phyloP scores from a whole-genome alignment of 306 rosid genomes.

The Lupinus albus region DNA sequence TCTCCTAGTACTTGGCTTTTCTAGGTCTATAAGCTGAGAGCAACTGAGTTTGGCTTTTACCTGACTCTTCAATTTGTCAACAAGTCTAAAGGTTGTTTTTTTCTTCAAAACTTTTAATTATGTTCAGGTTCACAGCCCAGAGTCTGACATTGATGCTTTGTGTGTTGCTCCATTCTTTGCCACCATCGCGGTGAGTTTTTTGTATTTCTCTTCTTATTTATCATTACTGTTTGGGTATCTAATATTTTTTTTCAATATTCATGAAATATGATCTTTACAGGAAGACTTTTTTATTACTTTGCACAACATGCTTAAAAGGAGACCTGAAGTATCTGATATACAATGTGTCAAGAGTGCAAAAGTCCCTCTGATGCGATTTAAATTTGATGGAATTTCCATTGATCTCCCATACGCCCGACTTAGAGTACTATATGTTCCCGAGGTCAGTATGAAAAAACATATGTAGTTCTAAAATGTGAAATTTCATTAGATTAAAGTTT shows the following conservation, averaged over 20 bases:
- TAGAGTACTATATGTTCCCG: slow-evolving; percentile 48
- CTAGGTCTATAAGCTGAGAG: slow-evolving; percentile 4
- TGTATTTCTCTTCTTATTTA: slow-evolving; percentile 20
- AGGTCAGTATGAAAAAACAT: slow-evolving; percentile 42
- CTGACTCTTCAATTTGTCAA: not conserved
- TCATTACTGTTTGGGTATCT: slow-evolving; percentile 10
- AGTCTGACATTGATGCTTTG: slow-evolving; percentile 57
- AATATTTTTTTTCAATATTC: slow-evolving; percentile 16
- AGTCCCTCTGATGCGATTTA: slow-evolving; percentile 56
- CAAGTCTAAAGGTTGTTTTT: slow-evolving; percentile 6
- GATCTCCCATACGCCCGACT: slow-evolving; percentile 54
- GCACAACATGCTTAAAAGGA: slow-evolving; percentile 47
- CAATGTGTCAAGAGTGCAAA: slow-evolving; percentile 53
- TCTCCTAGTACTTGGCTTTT: not conserved
- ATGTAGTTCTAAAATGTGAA: slow-evolving; percentile 3
- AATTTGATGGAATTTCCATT: slow-evolving; percentile 53
- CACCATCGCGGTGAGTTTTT: slow-evolving; percentile 45
- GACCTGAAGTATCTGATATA: slow-evolving; percentile 51
- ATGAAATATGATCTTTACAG: slow-evolving; percentile 39
- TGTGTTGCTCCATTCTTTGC: slow-evolving; percentile 58
- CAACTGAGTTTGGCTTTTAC: not conserved
- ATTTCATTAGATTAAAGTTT: not conserved
- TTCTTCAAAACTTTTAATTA: slow-evolving; percentile 17
- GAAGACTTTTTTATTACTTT: slow-evolving; percentile 51
- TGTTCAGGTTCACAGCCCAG: slow-evolving; percentile 52